Evolutionary conservation across 148 eudicot species (phyloP).

Genomic region (Nyssa sinensis): DNA sequence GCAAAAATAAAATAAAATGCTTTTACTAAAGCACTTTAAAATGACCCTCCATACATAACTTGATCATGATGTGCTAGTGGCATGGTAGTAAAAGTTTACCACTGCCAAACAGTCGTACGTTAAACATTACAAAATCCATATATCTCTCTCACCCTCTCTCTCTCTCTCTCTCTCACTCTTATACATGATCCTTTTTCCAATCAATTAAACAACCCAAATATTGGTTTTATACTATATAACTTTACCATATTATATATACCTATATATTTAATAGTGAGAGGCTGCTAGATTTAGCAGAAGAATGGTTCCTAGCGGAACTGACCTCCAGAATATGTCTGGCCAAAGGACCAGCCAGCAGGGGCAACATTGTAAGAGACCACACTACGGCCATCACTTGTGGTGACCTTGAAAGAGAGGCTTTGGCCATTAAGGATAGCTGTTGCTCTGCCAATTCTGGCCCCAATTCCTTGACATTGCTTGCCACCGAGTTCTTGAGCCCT

Average conservation of each 20-base stretch:
- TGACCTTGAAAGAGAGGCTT: conserved; percentile 46
- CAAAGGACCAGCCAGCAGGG: conserved; percentile 46
- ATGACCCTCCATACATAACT: too few species aligned
- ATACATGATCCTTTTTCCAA: neutral
- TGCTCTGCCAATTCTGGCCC: conserved; percentile 67
- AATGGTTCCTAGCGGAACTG: conserved; percentile 34
- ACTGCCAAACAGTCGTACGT: too few species aligned
- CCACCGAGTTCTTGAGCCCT: conserved; percentile 55
- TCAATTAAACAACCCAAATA: neutral
- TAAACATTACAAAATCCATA: too few species aligned
- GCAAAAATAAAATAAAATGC: too few species aligned
- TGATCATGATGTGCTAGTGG: too few species aligned
- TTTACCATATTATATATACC: too few species aligned
- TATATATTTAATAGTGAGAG: too few species aligned
- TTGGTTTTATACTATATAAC: neutral
- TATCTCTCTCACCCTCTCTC: too few species aligned
- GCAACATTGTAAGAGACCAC: conserved; percentile 52
- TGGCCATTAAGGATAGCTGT: conserved; percentile 53
- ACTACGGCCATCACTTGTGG: conserved; percentile 45
- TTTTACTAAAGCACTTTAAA: too few species aligned
- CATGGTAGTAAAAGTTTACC: too few species aligned
- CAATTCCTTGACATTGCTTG: conserved; percentile 58
- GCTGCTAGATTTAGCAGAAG: neutral
- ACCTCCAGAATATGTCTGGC: conserved; percentile 49
- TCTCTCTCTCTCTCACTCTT: too few species aligned